Conservation (phyloP, 108 stramenopile genomes). For the Discostella pseudostelligera region DNA sequence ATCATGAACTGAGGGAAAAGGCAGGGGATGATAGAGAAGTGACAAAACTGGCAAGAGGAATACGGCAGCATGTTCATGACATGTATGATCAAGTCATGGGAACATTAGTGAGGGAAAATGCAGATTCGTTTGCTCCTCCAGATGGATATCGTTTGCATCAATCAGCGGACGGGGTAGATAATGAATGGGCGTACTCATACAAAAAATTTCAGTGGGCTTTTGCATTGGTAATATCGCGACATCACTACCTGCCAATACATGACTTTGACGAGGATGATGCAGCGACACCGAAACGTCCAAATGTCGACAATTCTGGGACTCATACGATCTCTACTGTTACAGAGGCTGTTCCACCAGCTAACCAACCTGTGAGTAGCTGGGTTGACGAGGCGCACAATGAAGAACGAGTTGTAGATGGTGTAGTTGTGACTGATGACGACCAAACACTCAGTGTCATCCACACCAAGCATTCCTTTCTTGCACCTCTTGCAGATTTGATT, state of each 20-base stretch:
- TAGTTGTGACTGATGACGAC: conserved; percentile 24
- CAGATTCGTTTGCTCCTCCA: conserved; percentile 61
- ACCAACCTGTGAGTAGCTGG: conserved; percentile 52
- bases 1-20: conserved; percentile 34
- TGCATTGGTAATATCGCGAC: conserved; percentile 83
- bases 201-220: conserved; percentile 83
- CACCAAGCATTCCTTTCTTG: conserved; percentile 72
- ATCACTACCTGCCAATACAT: conserved; percentile 72
- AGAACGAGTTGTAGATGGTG: conserved; percentile 49
- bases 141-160: conserved; percentile 12
- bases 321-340: conserved; percentile 29
- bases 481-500: conserved; percentile 80
- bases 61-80: conserved; percentile 63
- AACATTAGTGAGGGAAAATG: conserved; percentile 51
- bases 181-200: conserved; percentile 68
- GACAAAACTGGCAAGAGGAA: conserved; percentile 48
- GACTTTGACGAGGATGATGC: conserved; percentile 43
- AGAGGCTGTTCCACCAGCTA: conserved; percentile 43
- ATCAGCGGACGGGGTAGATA: conserved; percentile 31
- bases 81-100: conserved; percentile 61
- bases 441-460: neutral
- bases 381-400: conserved; percentile 52
- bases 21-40: conserved; percentile 45
- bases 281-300: conserved; percentile 1
- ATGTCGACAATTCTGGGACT: neutral